Conservation (phyloP, 2,329 filamentous ascomycete genomes). For the Exophiala oligosperma region DNA sequence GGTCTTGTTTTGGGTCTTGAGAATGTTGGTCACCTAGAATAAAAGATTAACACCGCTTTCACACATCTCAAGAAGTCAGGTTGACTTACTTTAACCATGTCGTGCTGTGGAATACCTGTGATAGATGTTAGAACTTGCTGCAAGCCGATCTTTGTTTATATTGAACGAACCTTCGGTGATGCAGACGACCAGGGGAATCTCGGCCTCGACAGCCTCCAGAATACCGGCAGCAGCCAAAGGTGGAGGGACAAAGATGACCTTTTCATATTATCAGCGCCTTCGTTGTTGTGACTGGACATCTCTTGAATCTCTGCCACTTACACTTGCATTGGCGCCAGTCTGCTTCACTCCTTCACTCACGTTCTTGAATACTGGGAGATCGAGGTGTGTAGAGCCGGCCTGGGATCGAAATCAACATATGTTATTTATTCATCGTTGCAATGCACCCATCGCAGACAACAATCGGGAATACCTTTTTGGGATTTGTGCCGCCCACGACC, state of each 20-base stretch:
- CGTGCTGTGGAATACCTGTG: conserved; percentile 46
- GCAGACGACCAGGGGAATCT: conserved; percentile 92
- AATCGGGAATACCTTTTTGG: conserved; percentile 67
- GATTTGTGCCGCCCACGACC: conserved; percentile 97
- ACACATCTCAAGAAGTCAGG: background rate
- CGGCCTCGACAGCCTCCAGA: conserved; percentile 90
- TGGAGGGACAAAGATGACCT: conserved; percentile 80
- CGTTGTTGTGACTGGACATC: background rate
- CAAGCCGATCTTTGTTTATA: conserved; percentile 45
- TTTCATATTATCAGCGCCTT: background rate
- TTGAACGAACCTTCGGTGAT: conserved; percentile 15
- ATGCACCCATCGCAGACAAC: background rate
- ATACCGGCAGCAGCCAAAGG: conserved; percentile 92
- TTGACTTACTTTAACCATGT: conserved; percentile 80
- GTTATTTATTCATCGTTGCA: background rate
- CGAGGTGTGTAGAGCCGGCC: conserved; percentile 84
- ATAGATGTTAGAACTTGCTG: conserved; percentile 46
- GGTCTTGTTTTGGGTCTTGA: conserved; percentile 97
- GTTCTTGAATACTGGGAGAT: conserved; percentile 86
- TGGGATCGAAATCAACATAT: conserved; percentile 9
- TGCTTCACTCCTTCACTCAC: conserved; percentile 86
- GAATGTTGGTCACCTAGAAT: conserved; percentile 72
- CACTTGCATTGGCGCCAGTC: conserved; percentile 86
- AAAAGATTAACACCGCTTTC: background rate
- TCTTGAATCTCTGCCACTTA: conserved; percentile 35